Conservation (phyloP, 441 rosid species). For the Syzygium syzygioides region DNA sequence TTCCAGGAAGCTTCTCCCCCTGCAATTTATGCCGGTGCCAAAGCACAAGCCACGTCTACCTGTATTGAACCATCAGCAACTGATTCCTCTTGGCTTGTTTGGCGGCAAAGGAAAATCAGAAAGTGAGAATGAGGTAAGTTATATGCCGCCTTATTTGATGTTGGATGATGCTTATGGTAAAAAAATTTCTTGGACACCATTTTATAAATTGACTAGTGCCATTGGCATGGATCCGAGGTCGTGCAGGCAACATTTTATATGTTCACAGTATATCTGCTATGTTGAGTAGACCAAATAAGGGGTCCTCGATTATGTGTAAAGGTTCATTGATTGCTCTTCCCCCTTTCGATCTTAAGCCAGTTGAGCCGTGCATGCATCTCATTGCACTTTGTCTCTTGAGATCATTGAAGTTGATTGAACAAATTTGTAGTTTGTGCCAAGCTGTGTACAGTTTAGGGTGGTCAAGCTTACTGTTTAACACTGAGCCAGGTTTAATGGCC, state of each 20-base stretch:
- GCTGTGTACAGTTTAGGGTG: background rate
- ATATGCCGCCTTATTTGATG: background rate
- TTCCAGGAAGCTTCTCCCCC: constrained; percentile 6
- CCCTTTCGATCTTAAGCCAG: background rate
- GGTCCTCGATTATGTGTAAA: background rate
- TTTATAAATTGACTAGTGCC: background rate
- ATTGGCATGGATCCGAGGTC: background rate
- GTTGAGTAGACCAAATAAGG: background rate
- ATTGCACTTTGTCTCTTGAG: background rate
- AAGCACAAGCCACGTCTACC: constrained; percentile 10
- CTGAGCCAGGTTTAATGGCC: background rate
- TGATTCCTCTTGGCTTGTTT: constrained; percentile 32
- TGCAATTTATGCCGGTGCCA: constrained; percentile 2
- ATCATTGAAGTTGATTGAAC: background rate
- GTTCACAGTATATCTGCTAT: background rate
- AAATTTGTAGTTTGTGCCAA: background rate
- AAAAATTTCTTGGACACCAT: background rate
- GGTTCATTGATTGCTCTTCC: background rate
- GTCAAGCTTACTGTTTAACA: background rate
- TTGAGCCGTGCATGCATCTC: background rate
- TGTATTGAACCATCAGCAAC: constrained; percentile 15
- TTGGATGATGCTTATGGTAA: background rate
- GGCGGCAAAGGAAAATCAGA: constrained; percentile 52
- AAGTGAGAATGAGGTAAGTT: constrained; percentile 30
- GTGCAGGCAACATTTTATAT: background rate